phyloP scores from a whole-genome alignment of 2,329 filamentous ascomycete genomes.

The Zymoseptoria tritici region DNA sequence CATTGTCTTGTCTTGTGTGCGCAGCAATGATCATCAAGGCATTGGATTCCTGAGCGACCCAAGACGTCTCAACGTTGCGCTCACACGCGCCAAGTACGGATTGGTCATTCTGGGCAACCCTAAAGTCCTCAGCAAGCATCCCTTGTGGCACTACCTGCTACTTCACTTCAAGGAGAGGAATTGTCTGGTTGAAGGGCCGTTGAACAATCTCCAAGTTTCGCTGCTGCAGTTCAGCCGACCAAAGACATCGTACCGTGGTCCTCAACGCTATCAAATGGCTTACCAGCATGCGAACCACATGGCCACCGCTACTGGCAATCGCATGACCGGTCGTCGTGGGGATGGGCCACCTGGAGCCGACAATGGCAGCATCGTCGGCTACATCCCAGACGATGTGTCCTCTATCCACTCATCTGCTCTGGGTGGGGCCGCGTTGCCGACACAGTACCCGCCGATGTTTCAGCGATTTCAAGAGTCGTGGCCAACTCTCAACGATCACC shows the following conservation, averaged over 20 bases:
- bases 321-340: conserved; percentile 45
- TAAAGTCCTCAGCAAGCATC: conserved; percentile 95
- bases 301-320: conserved; percentile 41
- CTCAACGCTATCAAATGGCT: conserved; percentile 77
- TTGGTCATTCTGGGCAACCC: conserved; percentile 95
- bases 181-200: conserved; percentile 88
- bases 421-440: conserved; percentile 60
- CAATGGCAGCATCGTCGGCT: conserved; percentile 82
- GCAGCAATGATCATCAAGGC: conserved; percentile 97
- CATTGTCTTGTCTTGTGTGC: conserved; percentile 93
- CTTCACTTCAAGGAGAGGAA: conserved; percentile 96
- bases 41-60: conserved; percentile 58
- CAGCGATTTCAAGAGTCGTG: conserved; percentile 85
- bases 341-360: conserved; percentile 53
- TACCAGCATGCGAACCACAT: conserved; percentile 60
- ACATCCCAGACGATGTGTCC: conserved; percentile 94
- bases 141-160: conserved; percentile 91
- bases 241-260: conserved; percentile 82
- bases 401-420: conserved; percentile 91
- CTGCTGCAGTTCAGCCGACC: conserved; percentile 91
- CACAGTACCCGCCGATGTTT: conserved; percentile 91
- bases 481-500: conserved; percentile 67
- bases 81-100: conserved; percentile 95
- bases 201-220: conserved; percentile 93
- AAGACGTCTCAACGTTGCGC: conserved; percentile 83